Base-by-base conservation (phyloP, 1,284 basidiomycete species). In the Rhodotorula sp. region DNA sequence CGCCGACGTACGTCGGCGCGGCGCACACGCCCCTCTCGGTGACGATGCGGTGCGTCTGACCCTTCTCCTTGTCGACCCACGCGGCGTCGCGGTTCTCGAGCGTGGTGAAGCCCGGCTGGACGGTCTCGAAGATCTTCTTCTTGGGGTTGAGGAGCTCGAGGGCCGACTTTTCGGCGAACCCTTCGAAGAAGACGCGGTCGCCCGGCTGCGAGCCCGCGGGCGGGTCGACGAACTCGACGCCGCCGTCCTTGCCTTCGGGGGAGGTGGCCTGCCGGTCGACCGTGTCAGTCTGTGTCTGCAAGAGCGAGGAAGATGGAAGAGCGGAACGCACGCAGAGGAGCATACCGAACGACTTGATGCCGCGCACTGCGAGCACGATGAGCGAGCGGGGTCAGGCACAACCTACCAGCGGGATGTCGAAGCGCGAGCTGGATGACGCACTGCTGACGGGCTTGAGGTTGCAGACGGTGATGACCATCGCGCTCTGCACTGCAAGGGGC, bases 291-390 rank as follows among this genome's bases (percentile, higher is more conserved):
- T 5, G 34, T 5, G 8, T 21, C 29, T 51, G 21, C 22, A 48
- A 21, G 51, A 34, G 22, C 21, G 19, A 64, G 36, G 15, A 37
- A 34, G 27, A 64, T 44, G 36, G 21, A 27, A 48, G 34, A 56
- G n/a, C n/a, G n/a, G 7, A 4, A 81, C 89, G 61, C 82, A 92
- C 92, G 78, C 90, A 91, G 75, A 98, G 88, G 46, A 98, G 90
- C 95, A 98, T 97, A 39, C 92, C 95, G 79, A 91, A 94, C 73
- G 92, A 95, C 84, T 96, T 97, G 76, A 97, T 88, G 9, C 95
- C 95, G 69, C 95, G 88, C 94, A 98, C 70, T 72, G 63, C n/a
- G 36, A 6, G 29, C 15, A n/a, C 27, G 41, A 27, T 32, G 46
- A 19, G 27, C 34, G 17, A 36, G 61, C 3, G 13, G 1, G 13